Evolutionary conservation across 2,329 filamentous ascomycete species (phyloP), one percentile per base, ranked within the genome.

Genomic region (Hawksworthiomyces lignivorus): DNA sequence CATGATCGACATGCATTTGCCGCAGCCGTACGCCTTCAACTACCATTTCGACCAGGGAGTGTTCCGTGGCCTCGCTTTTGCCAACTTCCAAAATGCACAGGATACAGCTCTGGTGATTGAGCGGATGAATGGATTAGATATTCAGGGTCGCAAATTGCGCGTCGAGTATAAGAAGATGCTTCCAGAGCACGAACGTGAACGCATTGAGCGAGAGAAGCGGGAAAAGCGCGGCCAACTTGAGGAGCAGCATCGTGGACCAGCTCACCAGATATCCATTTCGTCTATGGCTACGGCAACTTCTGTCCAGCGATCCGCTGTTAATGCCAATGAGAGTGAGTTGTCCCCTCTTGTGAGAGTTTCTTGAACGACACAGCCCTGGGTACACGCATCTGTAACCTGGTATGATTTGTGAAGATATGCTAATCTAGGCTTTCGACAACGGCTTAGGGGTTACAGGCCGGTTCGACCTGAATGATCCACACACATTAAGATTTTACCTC

Each of bases 131-230:
- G 88, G 94, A 54, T 84, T 96, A 62, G 92, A 97, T 57, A 77
- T 98, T 8, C 88, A 95, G 59, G 92, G 92, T 34, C 78, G 92
- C 47, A 97, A 97, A 67, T 69, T 98, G 52, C 77, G 92, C 36
- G 92, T 98, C 20, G 92, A 98, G 63, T 98, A 97, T 69, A 98
- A 98, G 73, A 97, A 97, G 69, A 97, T 98, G 92, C 76, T 98
- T 5, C 92, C 92, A 1, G 78, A 94, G 50, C 87, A 89, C 24
- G 92, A 97, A 63, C 79, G 92, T 39, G 92, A 98, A 64, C 79
- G 92, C 30, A 97, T 98, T 52, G 92, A 98, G 63, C 78, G 92
- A 6, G 92, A 97, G 65, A 98, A 97, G 77, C 78, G 92, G 44
- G 90, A 97, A 67, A 85, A 92, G 53, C 82, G 92, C 39, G 92